Evolutionary conservation across 1,284 basidiomycete genomes (phyloP).

Genomic region (Hymenochaete sp.): DNA sequence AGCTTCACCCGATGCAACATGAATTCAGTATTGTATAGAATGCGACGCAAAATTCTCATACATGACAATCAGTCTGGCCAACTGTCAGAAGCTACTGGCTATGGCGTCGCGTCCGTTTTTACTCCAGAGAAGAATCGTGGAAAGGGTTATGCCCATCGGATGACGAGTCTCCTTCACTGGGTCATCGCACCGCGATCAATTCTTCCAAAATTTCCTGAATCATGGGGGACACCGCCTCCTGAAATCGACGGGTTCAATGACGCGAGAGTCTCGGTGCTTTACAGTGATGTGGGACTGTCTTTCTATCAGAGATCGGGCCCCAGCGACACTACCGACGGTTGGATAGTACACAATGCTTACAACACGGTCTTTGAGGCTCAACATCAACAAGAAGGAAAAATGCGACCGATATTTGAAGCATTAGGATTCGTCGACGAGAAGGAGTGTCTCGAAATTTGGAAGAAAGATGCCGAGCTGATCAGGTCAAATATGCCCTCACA

Average conservation of each 20-base stretch:
- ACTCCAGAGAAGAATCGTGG: conserved; percentile 36
- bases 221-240: conserved; percentile 32
- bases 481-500: conserved; percentile 4
- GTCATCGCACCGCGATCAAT: conserved; percentile 29
- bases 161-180: conserved; percentile 48
- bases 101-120: conserved; percentile 43
- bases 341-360: conserved; percentile 34
- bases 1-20: neutral
- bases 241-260: conserved; percentile 23
- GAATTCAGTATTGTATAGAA: neutral
- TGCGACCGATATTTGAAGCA: neutral
- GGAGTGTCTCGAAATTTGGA: conserved; percentile 11
- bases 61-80: neutral
- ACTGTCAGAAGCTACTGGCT: conserved; percentile 28
- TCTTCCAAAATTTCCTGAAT: conserved; percentile 29
- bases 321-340: conserved; percentile 33
- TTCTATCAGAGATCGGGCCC: conserved; percentile 46
- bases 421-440: neutral
- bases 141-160: conserved; percentile 41
- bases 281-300: conserved; percentile 51
- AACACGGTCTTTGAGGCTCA: conserved; percentile 39
- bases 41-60: conserved; percentile 13
- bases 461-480: conserved; percentile 18
- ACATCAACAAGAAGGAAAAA: too few relatives aligned
- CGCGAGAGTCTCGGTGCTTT: conserved; percentile 45